phyloP scores from a whole-genome alignment of 441 rosid genomes.

The Mallotus japonicus region DNA sequence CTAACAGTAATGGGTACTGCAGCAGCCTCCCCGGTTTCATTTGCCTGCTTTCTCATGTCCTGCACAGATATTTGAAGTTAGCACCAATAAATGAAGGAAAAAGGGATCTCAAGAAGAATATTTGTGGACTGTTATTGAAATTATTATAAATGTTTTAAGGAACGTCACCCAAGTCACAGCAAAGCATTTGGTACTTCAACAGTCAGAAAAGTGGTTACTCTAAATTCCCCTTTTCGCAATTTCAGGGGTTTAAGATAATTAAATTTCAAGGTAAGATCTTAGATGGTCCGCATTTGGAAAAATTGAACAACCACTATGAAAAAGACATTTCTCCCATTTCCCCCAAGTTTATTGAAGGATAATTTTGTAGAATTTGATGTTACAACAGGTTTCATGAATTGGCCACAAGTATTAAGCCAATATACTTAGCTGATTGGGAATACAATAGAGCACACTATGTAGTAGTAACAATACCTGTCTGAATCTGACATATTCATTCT shows the following conservation, averaged over 20 bases:
- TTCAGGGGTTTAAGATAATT: neutral
- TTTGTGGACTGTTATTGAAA: neutral
- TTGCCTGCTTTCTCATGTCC: conserved; percentile 94
- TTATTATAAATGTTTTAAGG: neutral
- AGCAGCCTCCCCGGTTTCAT: conserved; percentile 92
- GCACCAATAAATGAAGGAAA: neutral
- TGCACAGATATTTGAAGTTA: conserved; percentile 24
- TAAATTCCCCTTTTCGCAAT: too few relatives aligned
- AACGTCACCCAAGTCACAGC: neutral
- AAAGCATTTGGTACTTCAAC: neutral
- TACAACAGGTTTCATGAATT: neutral
- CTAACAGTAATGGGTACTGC: conserved; percentile 93
- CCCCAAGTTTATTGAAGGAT: neutral
- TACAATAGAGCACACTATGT: neutral
- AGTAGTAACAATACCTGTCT: conserved; percentile 56
- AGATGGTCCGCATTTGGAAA: neutral
- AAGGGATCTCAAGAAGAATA: neutral
- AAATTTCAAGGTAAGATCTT: neutral
- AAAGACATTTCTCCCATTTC: neutral
- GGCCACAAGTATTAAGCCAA: neutral
- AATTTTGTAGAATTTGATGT: neutral
- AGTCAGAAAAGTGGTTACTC: neutral
- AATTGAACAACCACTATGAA: neutral
- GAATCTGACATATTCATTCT: conserved; percentile 79
- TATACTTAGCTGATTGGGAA: neutral